These are phyloP conservation scores for Mucor circinelloides DNA, from an alignment of 371 early-diverging fungal species.

Conservation along the genomic window DNA sequence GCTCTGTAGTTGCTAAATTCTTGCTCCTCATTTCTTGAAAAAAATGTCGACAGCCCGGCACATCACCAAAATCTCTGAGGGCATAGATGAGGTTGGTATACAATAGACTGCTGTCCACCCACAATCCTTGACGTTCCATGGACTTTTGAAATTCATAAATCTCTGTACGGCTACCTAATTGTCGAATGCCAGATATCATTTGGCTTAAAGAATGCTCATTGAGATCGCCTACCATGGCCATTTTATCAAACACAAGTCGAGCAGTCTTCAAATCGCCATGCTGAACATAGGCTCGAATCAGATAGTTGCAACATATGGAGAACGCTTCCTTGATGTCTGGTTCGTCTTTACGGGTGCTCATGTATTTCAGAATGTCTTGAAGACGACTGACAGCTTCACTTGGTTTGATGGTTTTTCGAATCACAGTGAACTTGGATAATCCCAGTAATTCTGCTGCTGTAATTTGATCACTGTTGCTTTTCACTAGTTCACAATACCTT, in stretches of 20 bases:
- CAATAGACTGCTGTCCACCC: conserved; percentile 3
- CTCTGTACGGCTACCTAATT: conserved; percentile 17
- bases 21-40: conserved; percentile 17
- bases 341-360: background rate
- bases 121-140: conserved; percentile 2
- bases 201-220: conserved; percentile 24
- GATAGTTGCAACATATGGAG: conserved; percentile 37
- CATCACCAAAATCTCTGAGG: conserved; percentile 20
- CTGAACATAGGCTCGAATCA: conserved; percentile 33
- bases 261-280: conserved; percentile 32
- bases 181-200: conserved; percentile 29
- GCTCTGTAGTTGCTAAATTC: conserved; percentile 1
- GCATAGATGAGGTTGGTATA: conserved; percentile 28
- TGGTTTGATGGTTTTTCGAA: background rate
- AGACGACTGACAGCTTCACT: conserved; percentile 10
- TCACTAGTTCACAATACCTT: background rate
- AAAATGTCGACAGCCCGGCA: conserved; percentile 8
- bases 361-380: conserved; percentile 28
- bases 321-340: conserved; percentile 8
- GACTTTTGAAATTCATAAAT: conserved; percentile 16
- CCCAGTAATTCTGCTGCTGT: background rate
- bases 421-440: background rate
- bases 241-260: conserved; percentile 31
- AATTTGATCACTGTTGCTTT: background rate
- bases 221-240: conserved; percentile 9